phyloP scores from a whole-genome alignment of 2,329 filamentous ascomycete species.

The Fusarium floridanum region DNA sequence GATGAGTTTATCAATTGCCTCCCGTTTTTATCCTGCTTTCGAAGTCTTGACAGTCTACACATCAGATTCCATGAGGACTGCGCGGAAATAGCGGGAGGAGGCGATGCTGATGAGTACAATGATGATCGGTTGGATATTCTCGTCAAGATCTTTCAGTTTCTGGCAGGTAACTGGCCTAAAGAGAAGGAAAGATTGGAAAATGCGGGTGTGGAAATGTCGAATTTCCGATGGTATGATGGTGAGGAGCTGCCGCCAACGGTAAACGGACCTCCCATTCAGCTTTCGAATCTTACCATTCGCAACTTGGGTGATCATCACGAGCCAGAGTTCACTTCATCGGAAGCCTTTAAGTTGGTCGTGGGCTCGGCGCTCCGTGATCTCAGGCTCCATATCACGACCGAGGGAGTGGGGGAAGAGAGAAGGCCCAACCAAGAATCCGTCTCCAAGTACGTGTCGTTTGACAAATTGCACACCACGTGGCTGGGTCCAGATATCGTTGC shows the following conservation, averaged over 20 bases:
- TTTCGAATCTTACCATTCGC: background rate
- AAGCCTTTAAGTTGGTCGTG: background rate
- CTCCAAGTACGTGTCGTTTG: constrained; percentile 18
- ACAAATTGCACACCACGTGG: constrained; percentile 26
- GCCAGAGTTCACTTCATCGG: accelerated
- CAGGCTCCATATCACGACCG: background rate
- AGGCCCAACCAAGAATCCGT: background rate
- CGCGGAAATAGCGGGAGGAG: background rate
- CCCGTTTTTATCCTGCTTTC: background rate
- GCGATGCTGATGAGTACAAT: background rate
- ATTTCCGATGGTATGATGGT: background rate
- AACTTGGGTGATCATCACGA: constrained; percentile 12
- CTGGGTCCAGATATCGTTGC: constrained; percentile 21
- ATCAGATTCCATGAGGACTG: background rate
- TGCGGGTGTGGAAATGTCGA: background rate
- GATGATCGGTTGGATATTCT: background rate
- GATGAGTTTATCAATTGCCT: background rate
- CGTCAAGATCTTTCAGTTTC: constrained; percentile 3
- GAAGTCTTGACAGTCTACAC: background rate
- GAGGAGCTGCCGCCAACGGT: background rate
- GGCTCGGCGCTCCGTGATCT: background rate
- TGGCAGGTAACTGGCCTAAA: background rate
- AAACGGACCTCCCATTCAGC: background rate
- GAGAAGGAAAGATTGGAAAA: background rate
- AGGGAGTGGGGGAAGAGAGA: background rate